phyloP scores from a whole-genome alignment of 495 filamentous ascomycete genomes.

The Talaromyces adpressus region DNA sequence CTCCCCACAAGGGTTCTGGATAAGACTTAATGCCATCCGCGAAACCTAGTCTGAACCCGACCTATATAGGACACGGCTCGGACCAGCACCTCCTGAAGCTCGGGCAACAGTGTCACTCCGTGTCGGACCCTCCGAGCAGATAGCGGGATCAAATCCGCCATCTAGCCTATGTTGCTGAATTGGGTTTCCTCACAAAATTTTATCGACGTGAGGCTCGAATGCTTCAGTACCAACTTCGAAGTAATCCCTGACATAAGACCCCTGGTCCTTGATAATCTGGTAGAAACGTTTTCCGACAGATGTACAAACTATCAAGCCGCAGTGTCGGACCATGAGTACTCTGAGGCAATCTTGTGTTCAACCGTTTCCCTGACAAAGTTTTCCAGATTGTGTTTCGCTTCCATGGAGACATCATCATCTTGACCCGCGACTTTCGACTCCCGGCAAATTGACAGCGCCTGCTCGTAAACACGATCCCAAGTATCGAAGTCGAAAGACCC shows the following conservation, averaged over 20 bases:
- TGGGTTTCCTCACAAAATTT: background rate
- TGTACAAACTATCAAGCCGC: constrained; percentile 23
- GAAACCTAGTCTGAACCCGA: background rate
- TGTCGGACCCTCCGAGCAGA: background rate
- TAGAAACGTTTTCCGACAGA: background rate
- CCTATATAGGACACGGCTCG: background rate
- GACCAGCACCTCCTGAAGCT: background rate
- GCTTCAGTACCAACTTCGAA: background rate
- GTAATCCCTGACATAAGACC: background rate
- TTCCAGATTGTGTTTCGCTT: constrained; percentile 38
- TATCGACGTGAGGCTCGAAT: background rate
- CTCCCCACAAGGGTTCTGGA: background rate
- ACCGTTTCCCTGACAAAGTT: constrained; percentile 59
- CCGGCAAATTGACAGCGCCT: constrained; percentile 58
- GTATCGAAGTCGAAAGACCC: constrained; percentile 68
- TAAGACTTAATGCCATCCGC: background rate
- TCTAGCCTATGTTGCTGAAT: background rate
- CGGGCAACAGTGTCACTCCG: background rate
- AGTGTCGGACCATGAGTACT: constrained; percentile 35
- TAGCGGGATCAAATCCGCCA: background rate
- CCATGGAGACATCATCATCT: constrained; percentile 40
- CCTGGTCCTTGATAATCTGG: background rate
- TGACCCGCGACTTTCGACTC: constrained; percentile 24
- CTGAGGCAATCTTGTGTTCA: constrained; percentile 35
- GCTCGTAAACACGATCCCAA: constrained; percentile 66